Evolutionary conservation across 2,329 filamentous ascomycete species (phyloP).

Genomic region (Cadophora sp.): DNA sequence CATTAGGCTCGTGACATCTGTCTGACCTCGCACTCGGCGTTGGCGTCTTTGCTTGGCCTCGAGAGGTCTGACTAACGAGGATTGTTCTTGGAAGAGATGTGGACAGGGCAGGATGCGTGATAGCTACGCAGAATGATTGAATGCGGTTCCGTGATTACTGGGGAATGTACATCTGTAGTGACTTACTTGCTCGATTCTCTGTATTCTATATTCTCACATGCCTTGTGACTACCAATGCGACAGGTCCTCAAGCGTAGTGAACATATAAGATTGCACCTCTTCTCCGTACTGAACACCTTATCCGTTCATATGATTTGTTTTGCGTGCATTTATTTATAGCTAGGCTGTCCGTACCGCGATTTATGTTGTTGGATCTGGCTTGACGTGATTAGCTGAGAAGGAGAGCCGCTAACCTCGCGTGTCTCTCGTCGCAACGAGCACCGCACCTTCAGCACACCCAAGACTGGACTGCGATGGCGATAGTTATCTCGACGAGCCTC

Average conservation of each 20-base stretch:
- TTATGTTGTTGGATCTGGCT: not conserved
- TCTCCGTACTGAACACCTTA: not conserved
- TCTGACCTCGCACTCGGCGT: slow-evolving; percentile 3
- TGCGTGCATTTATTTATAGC: slow-evolving; percentile 1
- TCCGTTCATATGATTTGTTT: not conserved
- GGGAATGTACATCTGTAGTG: too few relatives aligned
- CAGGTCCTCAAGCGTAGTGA: too few relatives aligned
- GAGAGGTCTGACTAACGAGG: not conserved
- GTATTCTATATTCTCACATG: too few relatives aligned
- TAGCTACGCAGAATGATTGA: not conserved
- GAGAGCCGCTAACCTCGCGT: not conserved
- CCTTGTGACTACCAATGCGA: too few relatives aligned
- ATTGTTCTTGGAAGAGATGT: not conserved
- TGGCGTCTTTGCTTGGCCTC: slow-evolving; percentile 1
- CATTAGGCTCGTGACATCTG: slow-evolving; percentile 17
- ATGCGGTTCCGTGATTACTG: not conserved
- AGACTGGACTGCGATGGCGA: slow-evolving; percentile 35
- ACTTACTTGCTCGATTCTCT: too few relatives aligned
- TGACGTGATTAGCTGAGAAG: not conserved
- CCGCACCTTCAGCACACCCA: not conserved
- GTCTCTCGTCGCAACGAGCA: slow-evolving; percentile 16
- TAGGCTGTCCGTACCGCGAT: not conserved
- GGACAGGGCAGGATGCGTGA: not conserved
- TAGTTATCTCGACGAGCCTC: slow-evolving; percentile 31
- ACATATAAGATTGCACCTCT: too few relatives aligned